Evolutionary conservation across 305 asterid species (phyloP), one percentile per base, ranked within the genome.

Genomic region (Fraxinus xanthoxyloides): DNA sequence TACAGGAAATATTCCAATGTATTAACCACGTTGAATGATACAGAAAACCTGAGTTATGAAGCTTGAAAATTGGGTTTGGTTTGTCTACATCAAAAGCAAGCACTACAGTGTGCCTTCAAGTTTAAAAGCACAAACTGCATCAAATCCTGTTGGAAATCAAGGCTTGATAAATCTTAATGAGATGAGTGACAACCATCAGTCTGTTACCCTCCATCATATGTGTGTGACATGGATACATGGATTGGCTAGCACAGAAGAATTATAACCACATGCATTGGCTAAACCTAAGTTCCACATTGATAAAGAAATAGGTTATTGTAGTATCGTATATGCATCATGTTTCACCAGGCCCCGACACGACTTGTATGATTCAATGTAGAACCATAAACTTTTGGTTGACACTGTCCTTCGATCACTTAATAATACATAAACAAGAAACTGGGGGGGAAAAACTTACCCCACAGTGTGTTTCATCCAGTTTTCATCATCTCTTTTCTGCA

Each of bases 391-490:
- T 40, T 48, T 26, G 24, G 23, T 26, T 51, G 30, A 76, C 67
- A n/a, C 56, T 3, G 79, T 10, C 13, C 34, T 46, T 28, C 13
- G 26, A 80, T 46, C 59, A 31, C 81, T 38, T 51, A 43, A n/a
- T 24, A 74, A 13, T 54, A 78, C 74, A 28, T n/a, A 28, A 70
- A 26, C 15, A 77, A 75, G 73, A 75, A 19, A 75, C 28, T 67
- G 67, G 5, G 75, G 85, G 79, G 77, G 75, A 72, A 73, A 70
- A 32, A 67, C 91, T 87, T 90, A 92, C 99, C 97, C 99, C 83
- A 95, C 2, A 21, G 97, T 89, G 85, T 95, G 99, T 86, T 90
- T 92, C 98, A 95, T 92, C 97, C 98, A 95, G 12, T 89, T 89
- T 82, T 88, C 94, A 79, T 95, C 99, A 72, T 95, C 99, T 90